These are phyloP conservation scores for carrot (Daucus carota) DNA, from an alignment of 129 eudicot species.

Conservation along the genomic window DH1_v3.0 NC_030386.2:25152001-25152500, in stretches of 20 bases:
- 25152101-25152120: conserved; percentile 41
- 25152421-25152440: conserved; percentile 41
- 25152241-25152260: conserved; percentile 34
- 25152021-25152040: conserved; percentile 45
- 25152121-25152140: conserved; percentile 53
- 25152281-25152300: conserved; percentile 43
- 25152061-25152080: conserved; percentile 81
- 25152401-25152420: conserved; percentile 30
- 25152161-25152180: conserved; percentile 67
- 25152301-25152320: conserved; percentile 34
- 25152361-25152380: conserved; percentile 40
- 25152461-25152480: conserved; percentile 45
- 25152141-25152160: conserved; percentile 31
- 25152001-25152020: conserved; percentile 31
- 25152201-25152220: conserved; percentile 28
- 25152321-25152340: conserved; percentile 46
- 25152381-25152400: conserved; percentile 41
- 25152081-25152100: conserved; percentile 48
- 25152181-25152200: conserved; percentile 53
- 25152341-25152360: conserved; percentile 41
- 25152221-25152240: conserved; percentile 53
- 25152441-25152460: conserved; percentile 54
- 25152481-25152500: conserved; percentile 43
- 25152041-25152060: conserved; percentile 53
- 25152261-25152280: conserved; percentile 43